These are phyloP conservation scores for Bacterosira constricta DNA, from an alignment of 108 stramenopile species.

Conservation along the genomic window DNA sequence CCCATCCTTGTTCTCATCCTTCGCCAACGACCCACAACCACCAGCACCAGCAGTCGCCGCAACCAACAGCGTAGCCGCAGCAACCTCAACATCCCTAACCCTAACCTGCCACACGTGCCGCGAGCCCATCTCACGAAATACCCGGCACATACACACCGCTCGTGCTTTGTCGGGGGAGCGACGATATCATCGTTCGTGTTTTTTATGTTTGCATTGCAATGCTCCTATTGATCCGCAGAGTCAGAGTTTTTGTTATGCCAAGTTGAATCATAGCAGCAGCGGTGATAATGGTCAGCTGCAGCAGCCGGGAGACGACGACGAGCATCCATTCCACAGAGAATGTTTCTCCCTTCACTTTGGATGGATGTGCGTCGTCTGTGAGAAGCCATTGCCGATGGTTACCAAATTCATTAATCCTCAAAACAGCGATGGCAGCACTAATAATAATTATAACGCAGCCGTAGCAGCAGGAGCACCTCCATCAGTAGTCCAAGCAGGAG, in stretches of 20 bases:
- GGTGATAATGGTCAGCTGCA: background rate
- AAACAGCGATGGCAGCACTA: background rate
- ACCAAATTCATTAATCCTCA: background rate
- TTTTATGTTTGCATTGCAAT: conserved; percentile 57
- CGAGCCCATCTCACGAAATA: background rate
- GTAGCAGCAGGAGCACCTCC: too few species aligned
- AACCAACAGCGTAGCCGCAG: too few species aligned
- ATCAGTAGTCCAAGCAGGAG: too few species aligned
- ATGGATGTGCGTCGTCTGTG: conserved; percentile 61
- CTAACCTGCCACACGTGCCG: conserved; percentile 14
- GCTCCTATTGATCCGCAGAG: conserved; percentile 43
- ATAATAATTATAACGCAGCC: background rate
- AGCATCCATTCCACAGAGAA: conserved; percentile 49
- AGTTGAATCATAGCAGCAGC: background rate
- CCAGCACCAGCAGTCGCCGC: too few species aligned
- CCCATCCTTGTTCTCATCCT: too few species aligned
- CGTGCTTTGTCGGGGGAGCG: conserved; percentile 10
- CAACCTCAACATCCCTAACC: too few species aligned
- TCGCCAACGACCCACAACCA: too few species aligned
- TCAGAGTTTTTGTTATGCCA: conserved; percentile 32
- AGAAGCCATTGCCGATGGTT: conserved; percentile 46
- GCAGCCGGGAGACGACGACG: background rate
- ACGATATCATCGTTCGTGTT: conserved; percentile 58
- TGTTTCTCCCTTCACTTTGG: conserved; percentile 64
- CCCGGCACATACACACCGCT: conserved; percentile 8